A percentile compares a stretch with the other conserved stretches of the same genome.
Evolutionary conservation across 176 grass and related monocot species (phyloP).

Genomic region (Guadua angustifolia): DNA sequence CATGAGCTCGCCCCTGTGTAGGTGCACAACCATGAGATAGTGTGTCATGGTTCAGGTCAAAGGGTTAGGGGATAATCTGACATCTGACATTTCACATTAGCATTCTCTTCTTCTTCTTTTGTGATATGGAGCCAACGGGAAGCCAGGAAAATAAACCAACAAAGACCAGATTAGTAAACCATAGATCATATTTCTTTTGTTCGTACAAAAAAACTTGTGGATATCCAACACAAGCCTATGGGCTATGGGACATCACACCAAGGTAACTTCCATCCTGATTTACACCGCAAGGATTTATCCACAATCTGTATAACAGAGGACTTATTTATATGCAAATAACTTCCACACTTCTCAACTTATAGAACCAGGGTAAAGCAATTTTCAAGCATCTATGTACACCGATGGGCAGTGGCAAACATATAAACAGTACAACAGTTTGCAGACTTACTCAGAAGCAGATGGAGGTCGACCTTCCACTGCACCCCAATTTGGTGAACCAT

Average conservation of each 20-base stretch:
- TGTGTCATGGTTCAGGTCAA: neutral
- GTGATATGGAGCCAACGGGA: neutral
- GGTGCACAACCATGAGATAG: neutral
- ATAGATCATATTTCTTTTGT: neutral
- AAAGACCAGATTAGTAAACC: neutral
- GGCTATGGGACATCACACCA: conserved; percentile 1
- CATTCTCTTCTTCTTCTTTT: neutral
- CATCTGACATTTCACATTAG: neutral
- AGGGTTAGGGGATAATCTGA: neutral
- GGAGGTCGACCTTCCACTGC: conserved; percentile 75
- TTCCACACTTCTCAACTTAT: neutral
- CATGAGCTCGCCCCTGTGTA: neutral
- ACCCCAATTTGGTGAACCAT: conserved; percentile 70
- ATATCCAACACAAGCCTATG: neutral
- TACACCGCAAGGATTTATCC: neutral
- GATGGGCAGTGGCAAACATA: neutral
- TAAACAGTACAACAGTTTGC: conserved; percentile 31
- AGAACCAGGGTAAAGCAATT: neutral
- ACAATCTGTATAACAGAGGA: neutral
- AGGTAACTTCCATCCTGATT: neutral
- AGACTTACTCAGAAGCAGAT: conserved; percentile 73
- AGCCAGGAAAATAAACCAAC: neutral
- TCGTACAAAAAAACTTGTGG: neutral
- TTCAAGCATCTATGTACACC: conserved; percentile 8
- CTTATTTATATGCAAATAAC: neutral